These are phyloP conservation scores for Metschnikowia picachoensis DNA, from an alignment of 805 yeast species.

Conservation along the genomic window DNA sequence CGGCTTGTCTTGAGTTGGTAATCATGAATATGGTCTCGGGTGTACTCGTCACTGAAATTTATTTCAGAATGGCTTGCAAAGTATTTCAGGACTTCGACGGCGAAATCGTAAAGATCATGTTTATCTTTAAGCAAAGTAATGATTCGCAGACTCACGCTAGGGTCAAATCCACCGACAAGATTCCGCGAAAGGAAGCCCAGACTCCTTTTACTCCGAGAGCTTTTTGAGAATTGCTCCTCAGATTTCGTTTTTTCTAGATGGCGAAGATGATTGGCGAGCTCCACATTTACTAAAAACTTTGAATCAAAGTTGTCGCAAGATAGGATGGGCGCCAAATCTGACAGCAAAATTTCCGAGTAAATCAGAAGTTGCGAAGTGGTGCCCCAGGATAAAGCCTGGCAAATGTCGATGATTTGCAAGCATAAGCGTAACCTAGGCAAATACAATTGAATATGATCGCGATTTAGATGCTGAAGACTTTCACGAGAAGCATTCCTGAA, in stretches of 20 bases:
- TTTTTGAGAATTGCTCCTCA: background rate
- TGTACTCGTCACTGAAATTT: conserved; percentile 19
- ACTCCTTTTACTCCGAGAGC: background rate
- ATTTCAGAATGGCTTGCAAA: conserved; percentile 1
- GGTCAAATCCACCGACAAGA: background rate
- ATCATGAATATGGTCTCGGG: conserved; percentile 29
- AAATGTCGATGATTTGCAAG: conserved; percentile 45
- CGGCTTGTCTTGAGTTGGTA: conserved; percentile 38
- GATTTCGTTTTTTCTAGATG: background rate
- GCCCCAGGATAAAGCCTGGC: conserved; percentile 53
- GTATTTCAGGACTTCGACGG: conserved; percentile 29
- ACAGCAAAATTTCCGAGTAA: background rate
- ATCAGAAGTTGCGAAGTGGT: conserved; percentile 23
- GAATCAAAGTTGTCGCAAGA: background rate
- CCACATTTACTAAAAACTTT: conserved; percentile 4
- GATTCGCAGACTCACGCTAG: conserved; percentile 8
- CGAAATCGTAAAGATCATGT: conserved; percentile 32
- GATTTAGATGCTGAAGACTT: background rate
- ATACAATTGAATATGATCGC: conserved; percentile 13
- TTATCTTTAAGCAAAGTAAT: conserved; percentile 30
- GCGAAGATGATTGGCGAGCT: conserved; percentile 6
- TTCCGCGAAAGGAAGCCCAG: background rate
- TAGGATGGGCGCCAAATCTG: background rate
- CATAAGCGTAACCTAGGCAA: conserved; percentile 46
- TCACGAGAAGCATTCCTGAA: conserved; percentile 15